Base-by-base conservation (phyloP, 352 stramenopile genomes). In the Phytophthora pinifolia region DNA sequence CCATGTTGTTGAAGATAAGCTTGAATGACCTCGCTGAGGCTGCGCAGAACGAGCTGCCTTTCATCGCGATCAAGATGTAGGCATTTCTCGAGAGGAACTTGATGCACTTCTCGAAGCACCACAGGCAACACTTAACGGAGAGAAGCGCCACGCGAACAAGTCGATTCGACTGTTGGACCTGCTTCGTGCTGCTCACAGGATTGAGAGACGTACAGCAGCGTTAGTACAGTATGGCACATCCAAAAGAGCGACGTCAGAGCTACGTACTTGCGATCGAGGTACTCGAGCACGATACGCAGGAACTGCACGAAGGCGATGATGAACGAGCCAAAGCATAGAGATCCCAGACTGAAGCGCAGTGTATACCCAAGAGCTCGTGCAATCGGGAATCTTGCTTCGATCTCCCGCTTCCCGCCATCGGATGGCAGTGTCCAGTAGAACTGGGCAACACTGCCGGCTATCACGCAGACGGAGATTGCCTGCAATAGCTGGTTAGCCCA, bases 41-140 rank as follows among this genome's bases (percentile, higher is more conserved):
- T 10, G 79, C 65, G 64, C 86, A 96, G 55, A 96, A 96, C 6
- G 76, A 89, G 41, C 59, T 72, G n/a, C 83, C 80, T 22, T 83
- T 73, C 67, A 90, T 90, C 17, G 83, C 85, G 55, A 96, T 83
- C 33, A 94, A 47, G 39, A 98, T 97, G 70, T 98, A 98, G 12
- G 90, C 88, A 77, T 99, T 99, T 65, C 96, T 98, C 65, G 96
- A 98, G 27, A 99, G 68, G 60, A 99, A 99, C 62, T 98, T 98
- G 65, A 99, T 88, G 58, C 92, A 97, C 58, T 98, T 98, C 46
- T 96, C 83, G 41, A 96, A 86, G 72, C 95, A 99, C 84, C 91
- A 98, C 44, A 99, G 76, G 65, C 87, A 98, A 89, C 98, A 83
- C 74, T 85, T 69, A 20, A 91, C 59, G 4, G 56, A 56, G 37